A percentile compares a stretch with the other conserved stretches of the same genome.
Conservation (phyloP, 1,284 basidiomycete genomes). For the Ganoderma lucidum region DNA sequence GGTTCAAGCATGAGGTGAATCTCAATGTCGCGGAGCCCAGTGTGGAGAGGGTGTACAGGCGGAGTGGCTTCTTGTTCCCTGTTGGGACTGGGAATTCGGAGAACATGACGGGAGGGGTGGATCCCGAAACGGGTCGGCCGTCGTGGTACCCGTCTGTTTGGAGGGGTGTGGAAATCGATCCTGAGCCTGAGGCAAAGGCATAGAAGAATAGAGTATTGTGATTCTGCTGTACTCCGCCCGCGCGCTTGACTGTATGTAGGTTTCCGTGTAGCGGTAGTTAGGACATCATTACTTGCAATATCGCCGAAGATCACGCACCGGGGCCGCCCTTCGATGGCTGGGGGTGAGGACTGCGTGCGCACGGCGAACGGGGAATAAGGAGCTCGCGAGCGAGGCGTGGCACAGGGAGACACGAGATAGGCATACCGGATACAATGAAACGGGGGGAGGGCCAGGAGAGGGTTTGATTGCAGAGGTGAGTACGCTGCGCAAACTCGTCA, state of each 20-base stretch:
- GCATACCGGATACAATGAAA: neutral
- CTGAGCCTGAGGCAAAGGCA: neutral
- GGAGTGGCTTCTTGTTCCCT: slow-evolving; percentile 27
- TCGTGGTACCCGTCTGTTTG: slow-evolving; percentile 18
- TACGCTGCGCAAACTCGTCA: too few species aligned
- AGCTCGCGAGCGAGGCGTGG: too few species aligned
- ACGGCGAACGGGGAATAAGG: too few species aligned
- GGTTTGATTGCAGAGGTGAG: too few species aligned
- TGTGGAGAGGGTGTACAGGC: slow-evolving; percentile 25
- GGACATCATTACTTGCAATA: too few species aligned
- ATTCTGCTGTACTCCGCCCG: too few species aligned
- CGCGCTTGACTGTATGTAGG: too few species aligned
- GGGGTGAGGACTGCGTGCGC: too few species aligned
- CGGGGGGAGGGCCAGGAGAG: too few species aligned
- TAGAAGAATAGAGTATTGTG: neutral
- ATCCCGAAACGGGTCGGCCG: slow-evolving; percentile 23
- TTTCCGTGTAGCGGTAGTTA: too few species aligned
- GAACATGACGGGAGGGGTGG: slow-evolving; percentile 12
- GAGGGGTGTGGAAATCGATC: neutral
- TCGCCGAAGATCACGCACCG: too few species aligned
- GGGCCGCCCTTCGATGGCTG: too few species aligned
- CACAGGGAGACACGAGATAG: neutral
- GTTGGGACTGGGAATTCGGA: slow-evolving; percentile 6
- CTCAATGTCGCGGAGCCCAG: slow-evolving; percentile 17
- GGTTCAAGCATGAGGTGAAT: slow-evolving; percentile 28